Evolutionary conservation across 1,139 yeast genomes (phyloP), one percentile per base, ranked within the genome.

Genomic region (Saccharomyces hybrid): DNA sequence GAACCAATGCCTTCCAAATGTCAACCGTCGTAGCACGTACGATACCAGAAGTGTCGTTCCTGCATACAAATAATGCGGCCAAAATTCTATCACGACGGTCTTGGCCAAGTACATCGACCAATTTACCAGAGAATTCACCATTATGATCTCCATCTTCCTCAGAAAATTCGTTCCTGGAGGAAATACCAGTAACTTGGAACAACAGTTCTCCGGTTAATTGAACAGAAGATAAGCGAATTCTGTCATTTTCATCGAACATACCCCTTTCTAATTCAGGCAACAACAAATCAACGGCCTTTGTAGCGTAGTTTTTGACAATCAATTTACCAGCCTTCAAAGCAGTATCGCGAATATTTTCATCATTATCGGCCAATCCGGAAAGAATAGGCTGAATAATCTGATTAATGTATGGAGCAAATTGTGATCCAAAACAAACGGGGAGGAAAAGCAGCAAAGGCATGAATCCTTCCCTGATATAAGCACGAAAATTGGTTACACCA

Each of bases 121-220:
- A 83, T 50, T 81, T 80, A 66, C 79, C 78, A 59, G 82, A 81
- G 58, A 87, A 84, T 63, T 83, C 86, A 56, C 82, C 81, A 27
- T 82, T 77, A 50, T 75, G 69, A 46, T 81, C 80, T 47, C 74
- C 70, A 56, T 81, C 82, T 56, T 84, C 93, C 60, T 85, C 90
- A 44, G 78, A 71, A 61, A 84, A 78, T 63, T 82, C 91, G 67
- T 77, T 81, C 69, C 72, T 75, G 51, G 73, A 76, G 50, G 87
- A 80, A 61, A 91, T 84, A 71, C 99, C 99, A 50, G 97, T 87
- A 63, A 93, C 86, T 75, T 93, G 96, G 83, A 88, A 91, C 63
- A 95, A 77, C 66, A 95, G 77, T 64, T 95, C 99, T 62, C 99
- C 99, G n/a, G 97, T 86, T 64, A 95, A 87, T 73, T 91, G 97